Conservation (phyloP, 257 asterid genomes). For the Penstemon davidsonii region DNA sequence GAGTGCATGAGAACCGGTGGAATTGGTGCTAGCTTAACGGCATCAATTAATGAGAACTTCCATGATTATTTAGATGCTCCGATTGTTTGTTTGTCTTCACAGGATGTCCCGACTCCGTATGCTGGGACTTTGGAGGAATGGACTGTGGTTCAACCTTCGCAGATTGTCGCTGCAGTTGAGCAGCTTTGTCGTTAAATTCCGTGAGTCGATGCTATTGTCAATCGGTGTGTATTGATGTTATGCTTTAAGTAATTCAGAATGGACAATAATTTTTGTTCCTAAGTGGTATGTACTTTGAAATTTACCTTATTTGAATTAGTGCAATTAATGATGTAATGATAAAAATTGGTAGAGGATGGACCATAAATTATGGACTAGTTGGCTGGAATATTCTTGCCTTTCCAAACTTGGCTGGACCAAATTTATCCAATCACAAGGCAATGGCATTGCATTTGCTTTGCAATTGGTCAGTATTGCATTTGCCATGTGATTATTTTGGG, state of each 20-base stretch:
- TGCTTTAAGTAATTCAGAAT: constrained; percentile 4
- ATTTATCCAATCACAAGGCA: no score
- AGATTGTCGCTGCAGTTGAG: constrained; percentile 56
- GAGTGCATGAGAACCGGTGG: constrained; percentile 66
- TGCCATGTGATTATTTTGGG: no score
- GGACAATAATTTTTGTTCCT: not conserved
- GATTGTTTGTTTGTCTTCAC: constrained; percentile 51
- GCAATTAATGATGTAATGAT: no score
- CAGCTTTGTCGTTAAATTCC: constrained; percentile 39
- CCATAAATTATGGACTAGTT: no score
- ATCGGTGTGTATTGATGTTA: not conserved
- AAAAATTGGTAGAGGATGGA: no score
- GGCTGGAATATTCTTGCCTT: no score
- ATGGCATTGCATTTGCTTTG: no score
- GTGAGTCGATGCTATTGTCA: not conserved
- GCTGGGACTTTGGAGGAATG: constrained; percentile 53
- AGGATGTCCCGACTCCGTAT: constrained; percentile 60
- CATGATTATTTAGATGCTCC: constrained; percentile 54
- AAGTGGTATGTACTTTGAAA: not conserved
- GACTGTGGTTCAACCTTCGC: constrained; percentile 59
- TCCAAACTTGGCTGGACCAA: no score
- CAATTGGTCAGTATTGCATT: no score
- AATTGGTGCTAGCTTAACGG: constrained; percentile 57
- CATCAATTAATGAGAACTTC: constrained; percentile 56
- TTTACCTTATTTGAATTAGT: constrained; percentile 10